Evolutionary conservation across 192 early-diverging fungal species (phyloP).

Genomic region (Linnemannia schmuckeri): DNA sequence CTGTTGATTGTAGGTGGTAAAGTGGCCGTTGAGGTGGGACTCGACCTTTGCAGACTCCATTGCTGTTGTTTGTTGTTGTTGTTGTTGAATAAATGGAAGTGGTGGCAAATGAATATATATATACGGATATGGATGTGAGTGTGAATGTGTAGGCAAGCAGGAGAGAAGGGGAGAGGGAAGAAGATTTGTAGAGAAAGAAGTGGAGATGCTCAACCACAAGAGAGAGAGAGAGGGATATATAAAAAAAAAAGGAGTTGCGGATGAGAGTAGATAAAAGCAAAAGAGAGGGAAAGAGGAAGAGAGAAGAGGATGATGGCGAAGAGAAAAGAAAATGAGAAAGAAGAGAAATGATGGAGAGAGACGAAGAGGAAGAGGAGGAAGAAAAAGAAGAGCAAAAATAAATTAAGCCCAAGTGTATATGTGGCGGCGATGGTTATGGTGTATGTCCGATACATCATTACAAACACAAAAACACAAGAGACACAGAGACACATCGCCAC

Average conservation of each 20-base stretch:
- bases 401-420: not conserved
- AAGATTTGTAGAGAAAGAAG: not conserved
- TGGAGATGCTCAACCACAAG: not conserved
- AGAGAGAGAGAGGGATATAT: not conserved
- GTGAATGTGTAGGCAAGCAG: constrained; percentile 1
- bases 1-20: not conserved
- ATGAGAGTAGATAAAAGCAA: not conserved
- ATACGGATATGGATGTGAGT: not conserved
- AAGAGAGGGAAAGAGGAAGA: not conserved
- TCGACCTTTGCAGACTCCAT: constrained; percentile 4
- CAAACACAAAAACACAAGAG: not conserved
- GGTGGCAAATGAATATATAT: not conserved
- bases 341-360: not conserved
- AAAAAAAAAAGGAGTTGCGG: not conserved
- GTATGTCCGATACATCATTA: no score
- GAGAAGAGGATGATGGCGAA: not conserved
- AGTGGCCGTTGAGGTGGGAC: constrained; percentile 1
- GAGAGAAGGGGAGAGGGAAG: not conserved
- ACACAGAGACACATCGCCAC: not conserved
- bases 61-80: not conserved
- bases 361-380: not conserved
- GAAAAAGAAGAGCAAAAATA: not conserved
- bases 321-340: not conserved
- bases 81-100: not conserved
- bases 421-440: not conserved